Evolutionary conservation across 2,329 filamentous ascomycete genomes (phyloP), one percentile per base, ranked within the genome.

Genomic region (Polychaeton citri): DNA sequence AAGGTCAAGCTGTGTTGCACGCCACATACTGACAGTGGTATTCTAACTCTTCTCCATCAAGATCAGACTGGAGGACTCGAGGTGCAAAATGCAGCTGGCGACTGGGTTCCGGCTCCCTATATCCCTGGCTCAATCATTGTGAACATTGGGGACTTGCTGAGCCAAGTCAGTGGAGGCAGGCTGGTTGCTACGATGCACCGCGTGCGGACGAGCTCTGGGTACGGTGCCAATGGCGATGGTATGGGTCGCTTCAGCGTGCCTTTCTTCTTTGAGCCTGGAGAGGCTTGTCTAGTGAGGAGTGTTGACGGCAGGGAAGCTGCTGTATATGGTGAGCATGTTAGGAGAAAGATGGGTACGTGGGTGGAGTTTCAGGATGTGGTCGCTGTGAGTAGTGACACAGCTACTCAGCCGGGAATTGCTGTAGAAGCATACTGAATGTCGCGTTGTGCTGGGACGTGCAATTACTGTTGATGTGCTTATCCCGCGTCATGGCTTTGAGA

Each of bases 181-280:
- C 66, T 65, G 44, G 56, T 63, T 7, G 63, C 62, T 8, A 67
- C 64, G 2, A 59, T 59, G 50, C 64, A 67, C 48, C 56, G 63
- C 2, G 63, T 68, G 2, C 52, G 59, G 7, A 39, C 37, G 7
- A 42, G 35, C 18, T 24, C 19, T 28, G 40, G 34, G 13, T 19
- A 40, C 33, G 17, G 40, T 19, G 30, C 30, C 12, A 54, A 50
- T 10, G 48, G 43, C 13, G 41, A 45, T 15, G 49, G 50, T 5
- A 42, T 47, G 30, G 58, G 56, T 1, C 47, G 61, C 13, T 62
- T 62, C 37, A 64, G 61, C 33, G 60, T 66, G 19, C 63, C 63
- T 2, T 67, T 66, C 46, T 67, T 68, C 48, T 66, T 66, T 41
- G 62, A 66, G 48, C 64, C 63, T 1, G 63, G 62, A 3, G 54